A percentile compares a stretch with the other conserved stretches of the same genome.
Evolutionary conservation across 73 alveolate species (phyloP).

Genomic region (Tetrahymena elliotti): DNA sequence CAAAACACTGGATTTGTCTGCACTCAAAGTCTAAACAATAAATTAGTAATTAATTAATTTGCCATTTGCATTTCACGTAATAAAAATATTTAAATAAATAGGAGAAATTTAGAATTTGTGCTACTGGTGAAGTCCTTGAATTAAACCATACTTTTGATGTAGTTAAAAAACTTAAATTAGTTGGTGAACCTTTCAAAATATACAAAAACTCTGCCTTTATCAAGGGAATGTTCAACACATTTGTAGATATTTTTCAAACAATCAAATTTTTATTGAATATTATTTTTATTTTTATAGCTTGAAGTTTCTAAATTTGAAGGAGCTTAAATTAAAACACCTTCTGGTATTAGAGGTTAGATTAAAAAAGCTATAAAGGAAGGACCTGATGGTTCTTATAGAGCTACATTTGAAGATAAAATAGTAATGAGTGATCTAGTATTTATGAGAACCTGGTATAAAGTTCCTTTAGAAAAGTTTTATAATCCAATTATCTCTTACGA

Average conservation of each 20-base stretch:
- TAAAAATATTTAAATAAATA: not conserved
- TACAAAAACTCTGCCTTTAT: constrained; percentile 97
- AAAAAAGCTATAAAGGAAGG: constrained; percentile 89
- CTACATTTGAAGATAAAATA: constrained; percentile 98
- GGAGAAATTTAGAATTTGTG: constrained; percentile 60
- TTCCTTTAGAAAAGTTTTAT: constrained; percentile 83
- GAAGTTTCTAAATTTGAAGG: constrained; percentile 94
- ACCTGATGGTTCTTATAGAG: constrained; percentile 96
- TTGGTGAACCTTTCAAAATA: constrained; percentile 98
- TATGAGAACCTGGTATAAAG: constrained; percentile 94
- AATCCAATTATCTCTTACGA: constrained; percentile 68
- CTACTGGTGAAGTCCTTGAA: constrained; percentile 84
- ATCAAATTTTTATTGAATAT: not conserved
- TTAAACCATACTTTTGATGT: constrained; percentile 86
- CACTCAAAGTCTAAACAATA: constrained; percentile 20
- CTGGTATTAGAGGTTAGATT: constrained; percentile 99
- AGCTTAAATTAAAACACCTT: constrained; percentile 96
- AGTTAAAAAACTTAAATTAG: constrained; percentile 89
- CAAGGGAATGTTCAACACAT: constrained; percentile 97
- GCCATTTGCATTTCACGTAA: no score
- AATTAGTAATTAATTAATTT: not conserved
- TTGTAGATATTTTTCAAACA: not conserved
- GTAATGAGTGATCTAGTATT: constrained; percentile 96
- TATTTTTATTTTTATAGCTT: not conserved
- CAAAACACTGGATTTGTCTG: constrained; percentile 40